Base-by-base conservation (phyloP, 2,329 filamentous ascomycete species). In the Penicillium frequentans region DNA sequence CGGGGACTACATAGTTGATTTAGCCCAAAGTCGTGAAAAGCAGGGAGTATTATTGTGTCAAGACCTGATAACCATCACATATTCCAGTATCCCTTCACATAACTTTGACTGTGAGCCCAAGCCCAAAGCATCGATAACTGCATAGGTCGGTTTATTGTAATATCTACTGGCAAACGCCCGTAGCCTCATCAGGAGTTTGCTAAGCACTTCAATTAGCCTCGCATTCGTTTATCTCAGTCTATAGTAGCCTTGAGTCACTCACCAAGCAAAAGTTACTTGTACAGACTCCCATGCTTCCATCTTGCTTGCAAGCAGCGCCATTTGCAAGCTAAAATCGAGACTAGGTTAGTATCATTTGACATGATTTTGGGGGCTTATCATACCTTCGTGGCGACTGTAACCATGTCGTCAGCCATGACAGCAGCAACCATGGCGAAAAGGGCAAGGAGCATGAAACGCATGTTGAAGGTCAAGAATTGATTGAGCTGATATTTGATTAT, bases 271-370 rank as follows among this genome's bases (percentile, higher is more conserved):
- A 55, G 21, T 45, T 45, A 35, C 53, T 55, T 29, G 31, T 39
- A 23, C 53, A 55, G 10, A 45, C 39, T 24, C 53, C 53, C 29
- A 55, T 55, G 11, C 53, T 55, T 31, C 53, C 53, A 39, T 55
- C 53, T 11, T 50, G 31, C 14, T 44, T 46, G 13, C 53, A 55
- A 14, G 53, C 27, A 23, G 35, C 37, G 6, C 53, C 53, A 13
- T 13, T 45, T 23, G 53, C 26, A 21, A 55, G 31, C 47, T 55
- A 11, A 48, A n/a, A 31, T 2, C 3, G 4, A 16, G 16, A 52
- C 44, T 9, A 44, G 8, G 10, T 31, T 14, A 27, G 19, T 51
- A 3, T n/a, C 10, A 27, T 26, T 8, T 26, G 24, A 14, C n/a
- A 16, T 37, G 10, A 14, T 42, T 19, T 31, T 11, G 3, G 14